A percentile compares a stretch with the other conserved stretches of the same genome.
Conservation (phyloP, 2,329 filamentous ascomycete species). For the Alternaria sp. region DNA sequence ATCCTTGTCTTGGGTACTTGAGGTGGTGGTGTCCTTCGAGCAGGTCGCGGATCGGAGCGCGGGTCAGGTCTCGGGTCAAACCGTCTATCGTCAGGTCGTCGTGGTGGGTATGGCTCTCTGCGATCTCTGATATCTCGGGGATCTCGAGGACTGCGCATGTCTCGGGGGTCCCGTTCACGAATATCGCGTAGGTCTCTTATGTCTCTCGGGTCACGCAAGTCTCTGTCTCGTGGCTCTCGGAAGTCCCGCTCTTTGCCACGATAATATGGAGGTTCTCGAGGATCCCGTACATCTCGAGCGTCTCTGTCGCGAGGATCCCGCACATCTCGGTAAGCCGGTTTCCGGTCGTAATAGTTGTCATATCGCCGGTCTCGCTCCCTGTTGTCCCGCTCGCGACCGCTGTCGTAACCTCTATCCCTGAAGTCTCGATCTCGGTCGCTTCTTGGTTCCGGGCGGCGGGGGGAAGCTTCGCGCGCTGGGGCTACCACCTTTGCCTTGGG, state of each 20-base stretch:
- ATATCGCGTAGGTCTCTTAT: constrained; percentile 25
- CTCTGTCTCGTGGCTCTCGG: constrained; percentile 34
- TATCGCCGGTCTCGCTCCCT: constrained; percentile 53
- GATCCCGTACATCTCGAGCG: constrained; percentile 25
- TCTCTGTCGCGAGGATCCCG: constrained; percentile 36
- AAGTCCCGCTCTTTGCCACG: constrained; percentile 27
- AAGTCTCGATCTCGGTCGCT: constrained; percentile 36
- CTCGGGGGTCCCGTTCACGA: constrained; percentile 31
- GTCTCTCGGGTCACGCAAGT: constrained; percentile 30
- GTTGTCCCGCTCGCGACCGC: constrained; percentile 49
- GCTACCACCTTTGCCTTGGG: constrained; percentile 51
- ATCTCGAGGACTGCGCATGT: constrained; percentile 25
- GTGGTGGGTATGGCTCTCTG: constrained; percentile 38
- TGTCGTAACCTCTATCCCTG: constrained; percentile 32
- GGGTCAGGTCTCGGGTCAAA: constrained; percentile 34
- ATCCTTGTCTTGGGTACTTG: constrained; percentile 61
- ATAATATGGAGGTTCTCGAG: constrained; percentile 24
- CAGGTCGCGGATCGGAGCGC: constrained; percentile 35
- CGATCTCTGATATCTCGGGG: constrained; percentile 38
- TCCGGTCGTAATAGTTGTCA: constrained; percentile 36
- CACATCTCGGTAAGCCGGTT: constrained; percentile 32
- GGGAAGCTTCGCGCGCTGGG: constrained; percentile 37
- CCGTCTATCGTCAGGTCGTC: constrained; percentile 38
- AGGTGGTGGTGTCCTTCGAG: constrained; percentile 50
- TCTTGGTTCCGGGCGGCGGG: constrained; percentile 34